Base-by-base conservation (phyloP, 169 alveolate species). In the Eimeria brunetti region DNA sequence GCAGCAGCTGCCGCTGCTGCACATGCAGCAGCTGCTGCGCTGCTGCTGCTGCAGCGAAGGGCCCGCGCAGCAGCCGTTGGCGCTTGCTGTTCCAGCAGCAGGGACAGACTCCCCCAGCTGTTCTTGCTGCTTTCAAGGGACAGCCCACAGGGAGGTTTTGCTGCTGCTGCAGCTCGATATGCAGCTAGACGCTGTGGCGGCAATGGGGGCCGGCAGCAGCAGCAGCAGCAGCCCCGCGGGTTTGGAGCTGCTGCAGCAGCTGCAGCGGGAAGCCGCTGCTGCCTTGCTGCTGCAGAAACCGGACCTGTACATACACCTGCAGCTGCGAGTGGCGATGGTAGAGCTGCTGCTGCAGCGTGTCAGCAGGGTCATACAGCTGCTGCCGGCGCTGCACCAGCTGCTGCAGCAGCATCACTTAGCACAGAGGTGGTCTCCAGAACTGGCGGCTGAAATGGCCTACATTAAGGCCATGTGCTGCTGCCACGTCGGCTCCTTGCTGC, bases 11-110 rank as follows among this genome's bases (percentile, higher is more conserved):
- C 91, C 91, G 91, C 80, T 85, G 78, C 91, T 58, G 27, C 91
- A 85, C 58, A n/a, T 85, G 91, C 91, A 85, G 91, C 91, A 60
- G 22, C 91, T 85, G 91, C 91, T 85, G 53, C 91, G 91, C 91
- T 85, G 64, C 41, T 85, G 60, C 80, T 85, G 91, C 78, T 85
- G 91, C 80, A 85, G 44, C 30, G 49, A 60, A 41, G 60, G 60
- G 62, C 60, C 91, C 12, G 44, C 56, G 60, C 91, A 38, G 58
- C 91, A 85, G 49, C 91, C 78, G 12, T 20, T 14, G 41, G 58
- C 91, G 60, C 80, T 85, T 60, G 58, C 78, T 60, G 91, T 85
- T 85, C 80, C 91, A 38, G 36, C 56, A 53, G 62, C 67, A 41
- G 91, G 62, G 22, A 78, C 91, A 33, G 91, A 85, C 69, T 44